Evolutionary conservation across 1,284 basidiomycete genomes (phyloP).

Genomic region (Pseudozyma tsukubaensis): DNA sequence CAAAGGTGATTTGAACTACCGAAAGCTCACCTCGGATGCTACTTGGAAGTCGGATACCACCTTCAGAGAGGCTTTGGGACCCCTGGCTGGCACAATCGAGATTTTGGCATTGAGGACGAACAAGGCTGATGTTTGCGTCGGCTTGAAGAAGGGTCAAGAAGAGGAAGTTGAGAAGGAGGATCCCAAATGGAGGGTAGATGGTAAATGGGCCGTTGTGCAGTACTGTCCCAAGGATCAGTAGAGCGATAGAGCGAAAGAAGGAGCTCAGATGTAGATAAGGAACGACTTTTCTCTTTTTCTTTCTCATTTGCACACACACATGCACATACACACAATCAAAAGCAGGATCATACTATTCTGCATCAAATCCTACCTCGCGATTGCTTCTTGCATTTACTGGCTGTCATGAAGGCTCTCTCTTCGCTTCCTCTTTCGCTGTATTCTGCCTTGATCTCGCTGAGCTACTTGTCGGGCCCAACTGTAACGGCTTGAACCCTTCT

Average conservation of each 20-base stretch:
- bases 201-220: slow-evolving; percentile 62
- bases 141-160: slow-evolving; percentile 55
- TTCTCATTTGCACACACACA: neutral
- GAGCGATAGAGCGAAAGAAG: neutral
- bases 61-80: slow-evolving; percentile 83
- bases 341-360: neutral
- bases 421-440: neutral
- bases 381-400: neutral
- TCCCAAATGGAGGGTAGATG: slow-evolving; percentile 60
- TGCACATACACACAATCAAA: neutral
- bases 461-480: slow-evolving; percentile 3
- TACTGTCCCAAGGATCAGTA: slow-evolving; percentile 41
- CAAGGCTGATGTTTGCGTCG: slow-evolving; percentile 80
- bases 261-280: neutral
- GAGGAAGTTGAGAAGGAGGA: slow-evolving; percentile 52
- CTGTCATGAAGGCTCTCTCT: slow-evolving; percentile 20
- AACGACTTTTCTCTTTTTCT: too few species aligned
- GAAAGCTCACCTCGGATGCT: slow-evolving; percentile 87
- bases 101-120: slow-evolving; percentile 88
- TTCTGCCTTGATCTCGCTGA: neutral
- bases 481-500: slow-evolving; percentile 27
- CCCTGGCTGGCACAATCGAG: slow-evolving; percentile 78
- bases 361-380: neutral
- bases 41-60: slow-evolving; percentile 86
- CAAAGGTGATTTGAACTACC: slow-evolving; percentile 83